Evolutionary conservation across 257 asterid species (phyloP).

Genomic region (Capsicum pubescens): DNA sequence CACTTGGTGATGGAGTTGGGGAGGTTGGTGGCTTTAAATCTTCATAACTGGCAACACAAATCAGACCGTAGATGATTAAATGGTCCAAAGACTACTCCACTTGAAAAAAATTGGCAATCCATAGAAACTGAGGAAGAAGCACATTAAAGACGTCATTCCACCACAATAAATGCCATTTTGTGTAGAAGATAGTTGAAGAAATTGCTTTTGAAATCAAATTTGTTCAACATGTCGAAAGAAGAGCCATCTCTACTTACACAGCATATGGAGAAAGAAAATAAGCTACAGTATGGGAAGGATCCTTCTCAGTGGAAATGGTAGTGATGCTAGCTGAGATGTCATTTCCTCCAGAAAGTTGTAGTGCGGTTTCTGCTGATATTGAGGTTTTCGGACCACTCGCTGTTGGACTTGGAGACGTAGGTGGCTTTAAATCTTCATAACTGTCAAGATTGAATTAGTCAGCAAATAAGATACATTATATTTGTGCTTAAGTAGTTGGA

Average conservation of each 20-base stretch:
- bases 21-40: conserved; percentile 75
- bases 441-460: conserved; percentile 41
- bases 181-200: not conserved
- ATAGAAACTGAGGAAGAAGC: not conserved
- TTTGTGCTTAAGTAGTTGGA: not conserved
- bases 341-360: conserved; percentile 42
- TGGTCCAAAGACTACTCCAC: not conserved
- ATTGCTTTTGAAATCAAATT: not conserved
- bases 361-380: conserved; percentile 35
- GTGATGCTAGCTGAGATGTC: conserved; percentile 37
- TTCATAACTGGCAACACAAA: conserved; percentile 55
- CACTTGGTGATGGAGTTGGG: conserved; percentile 65
- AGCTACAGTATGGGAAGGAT: conserved; percentile 28
- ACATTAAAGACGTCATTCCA: not conserved
- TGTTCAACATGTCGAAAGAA: not conserved
- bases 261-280: conserved; percentile 41
- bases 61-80: conserved; percentile 24
- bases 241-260: conserved; percentile 44
- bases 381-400: conserved; percentile 52
- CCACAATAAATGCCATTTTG: not conserved
- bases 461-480: conserved; percentile 14
- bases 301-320: conserved; percentile 26
- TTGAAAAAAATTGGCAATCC: not conserved
- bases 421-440: conserved; percentile 75
- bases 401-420: conserved; percentile 68